Evolutionary conservation across 2,329 filamentous ascomycete species (phyloP).

Genomic region (Trichophyton benhamiae): DNA sequence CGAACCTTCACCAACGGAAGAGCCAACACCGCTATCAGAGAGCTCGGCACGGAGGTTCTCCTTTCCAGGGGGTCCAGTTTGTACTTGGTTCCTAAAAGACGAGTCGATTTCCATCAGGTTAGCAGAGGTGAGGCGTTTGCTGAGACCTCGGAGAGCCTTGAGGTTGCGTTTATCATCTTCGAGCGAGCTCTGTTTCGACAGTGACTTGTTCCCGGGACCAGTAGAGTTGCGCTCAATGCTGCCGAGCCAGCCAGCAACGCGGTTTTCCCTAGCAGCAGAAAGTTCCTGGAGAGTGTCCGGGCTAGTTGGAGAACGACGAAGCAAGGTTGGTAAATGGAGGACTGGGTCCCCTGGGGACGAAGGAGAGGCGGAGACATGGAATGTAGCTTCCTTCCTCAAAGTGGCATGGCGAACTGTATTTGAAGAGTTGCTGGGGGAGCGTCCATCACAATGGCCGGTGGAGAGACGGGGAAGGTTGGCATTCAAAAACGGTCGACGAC

Average conservation of each 20-base stretch:
- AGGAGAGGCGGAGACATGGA: conserved; percentile 34
- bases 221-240: conserved; percentile 53
- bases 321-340: conserved; percentile 39
- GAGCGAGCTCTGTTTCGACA: conserved; percentile 30
- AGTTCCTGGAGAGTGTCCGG: conserved; percentile 51
- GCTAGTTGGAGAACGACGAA: conserved; percentile 53
- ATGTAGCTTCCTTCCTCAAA: conserved; percentile 60
- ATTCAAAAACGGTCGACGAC: conserved; percentile 27
- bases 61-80: conserved; percentile 24
- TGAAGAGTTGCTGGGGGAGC: conserved; percentile 16
- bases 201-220: conserved; percentile 27
- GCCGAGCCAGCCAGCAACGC: conserved; percentile 53
- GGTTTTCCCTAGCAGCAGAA: conserved; percentile 55
- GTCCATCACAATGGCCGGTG: conserved; percentile 15
- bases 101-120: conserved; percentile 22
- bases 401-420: conserved; percentile 34
- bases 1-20: conserved; percentile 53
- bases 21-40: conserved; percentile 80
- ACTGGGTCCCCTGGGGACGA: conserved; percentile 32
- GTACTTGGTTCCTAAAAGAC: conserved; percentile 12
- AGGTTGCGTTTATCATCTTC: conserved; percentile 41
- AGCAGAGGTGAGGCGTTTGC: conserved; percentile 42
- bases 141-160: conserved; percentile 48
- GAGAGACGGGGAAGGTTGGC: conserved; percentile 19
- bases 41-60: conserved; percentile 52